These are phyloP conservation scores for Nemania sp. DNA, from an alignment of 2,329 filamentous ascomycete genomes.

Conservation along the genomic window DNA sequence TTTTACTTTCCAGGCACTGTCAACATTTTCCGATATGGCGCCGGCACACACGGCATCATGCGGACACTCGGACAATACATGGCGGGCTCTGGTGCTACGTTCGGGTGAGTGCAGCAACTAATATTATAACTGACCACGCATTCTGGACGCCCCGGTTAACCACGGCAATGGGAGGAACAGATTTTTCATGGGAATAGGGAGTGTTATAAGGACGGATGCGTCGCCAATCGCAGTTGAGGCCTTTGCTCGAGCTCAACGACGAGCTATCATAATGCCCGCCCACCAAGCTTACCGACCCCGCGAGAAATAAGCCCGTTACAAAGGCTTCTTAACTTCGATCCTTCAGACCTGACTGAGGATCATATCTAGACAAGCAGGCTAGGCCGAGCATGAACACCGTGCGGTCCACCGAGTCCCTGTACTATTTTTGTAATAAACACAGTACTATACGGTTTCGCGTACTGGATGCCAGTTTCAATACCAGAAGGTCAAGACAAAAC, in stretches of 20 bases:
- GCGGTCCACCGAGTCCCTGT: slow-evolving; percentile 27
- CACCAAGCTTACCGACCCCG: slow-evolving; percentile 56
- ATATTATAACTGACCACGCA: too few relatives aligned
- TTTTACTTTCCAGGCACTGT: slow-evolving; percentile 79
- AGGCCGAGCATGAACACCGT: slow-evolving; percentile 13
- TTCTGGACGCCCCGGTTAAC: slow-evolving; percentile 36
- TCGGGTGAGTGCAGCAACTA: slow-evolving; percentile 76
- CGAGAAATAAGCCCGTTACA: slow-evolving; percentile 40
- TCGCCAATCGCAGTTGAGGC: slow-evolving; percentile 80
- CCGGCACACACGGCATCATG: slow-evolving; percentile 93
- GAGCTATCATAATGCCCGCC: slow-evolving; percentile 74
- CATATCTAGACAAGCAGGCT: slow-evolving; percentile 7
- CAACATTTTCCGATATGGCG: slow-evolving; percentile 95
- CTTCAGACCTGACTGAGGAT: neutral
- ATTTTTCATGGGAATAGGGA: slow-evolving; percentile 99
- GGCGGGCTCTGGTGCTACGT: slow-evolving; percentile 92
- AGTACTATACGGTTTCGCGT: neutral
- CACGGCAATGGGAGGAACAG: slow-evolving; percentile 53
- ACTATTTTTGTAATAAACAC: slow-evolving; percentile 34
- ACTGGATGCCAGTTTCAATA: slow-evolving; percentile 18
- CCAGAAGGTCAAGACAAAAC: slow-evolving; percentile 9
- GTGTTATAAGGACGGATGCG: slow-evolving; percentile 92
- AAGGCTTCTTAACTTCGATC: too few relatives aligned
- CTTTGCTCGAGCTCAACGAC: slow-evolving; percentile 79
- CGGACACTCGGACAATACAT: slow-evolving; percentile 96